These are phyloP conservation scores for Ophiostoma novo-ulmi DNA, from an alignment of 2,329 filamentous ascomycete genomes.

Conservation along the genomic window DNA sequence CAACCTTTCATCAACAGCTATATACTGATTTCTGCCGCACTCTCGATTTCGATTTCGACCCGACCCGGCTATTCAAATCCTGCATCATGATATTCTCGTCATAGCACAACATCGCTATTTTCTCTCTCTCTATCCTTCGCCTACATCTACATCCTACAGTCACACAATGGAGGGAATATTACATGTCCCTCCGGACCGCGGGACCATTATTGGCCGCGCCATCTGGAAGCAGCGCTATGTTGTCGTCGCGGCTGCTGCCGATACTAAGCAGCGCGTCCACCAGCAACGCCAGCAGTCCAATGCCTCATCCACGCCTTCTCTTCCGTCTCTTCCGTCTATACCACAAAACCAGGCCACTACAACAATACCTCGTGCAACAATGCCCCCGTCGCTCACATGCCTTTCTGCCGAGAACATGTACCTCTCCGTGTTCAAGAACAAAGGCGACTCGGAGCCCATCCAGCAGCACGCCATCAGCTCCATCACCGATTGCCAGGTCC, in stretches of 20 bases:
- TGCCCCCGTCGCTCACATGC: conserved; percentile 33
- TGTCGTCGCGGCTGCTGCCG: conserved; percentile 45
- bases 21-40: neutral
- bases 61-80: neutral
- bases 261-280: conserved; percentile 30
- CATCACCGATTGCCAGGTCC: conserved; percentile 54
- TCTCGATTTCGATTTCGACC: neutral
- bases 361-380: conserved; percentile 28
- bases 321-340: conserved; percentile 33
- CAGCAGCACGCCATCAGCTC: conserved; percentile 50
- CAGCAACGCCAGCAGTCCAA: conserved; percentile 19
- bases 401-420: conserved; percentile 41
- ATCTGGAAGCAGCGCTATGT: conserved; percentile 58
- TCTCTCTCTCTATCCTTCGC: neutral
- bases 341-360: neutral
- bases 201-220: conserved; percentile 47
- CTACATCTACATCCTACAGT: neutral
- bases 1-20: neutral
- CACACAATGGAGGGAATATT: conserved; percentile 46
- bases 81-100: conserved; percentile 11
- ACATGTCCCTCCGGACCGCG: conserved; percentile 48
- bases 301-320: conserved; percentile 16
- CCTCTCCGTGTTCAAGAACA: conserved; percentile 53
- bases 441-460: conserved; percentile 52
- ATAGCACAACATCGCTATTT: neutral